Conservation (phyloP, 768 basidiomycete species). For the Tricholoma sp. region DNA sequence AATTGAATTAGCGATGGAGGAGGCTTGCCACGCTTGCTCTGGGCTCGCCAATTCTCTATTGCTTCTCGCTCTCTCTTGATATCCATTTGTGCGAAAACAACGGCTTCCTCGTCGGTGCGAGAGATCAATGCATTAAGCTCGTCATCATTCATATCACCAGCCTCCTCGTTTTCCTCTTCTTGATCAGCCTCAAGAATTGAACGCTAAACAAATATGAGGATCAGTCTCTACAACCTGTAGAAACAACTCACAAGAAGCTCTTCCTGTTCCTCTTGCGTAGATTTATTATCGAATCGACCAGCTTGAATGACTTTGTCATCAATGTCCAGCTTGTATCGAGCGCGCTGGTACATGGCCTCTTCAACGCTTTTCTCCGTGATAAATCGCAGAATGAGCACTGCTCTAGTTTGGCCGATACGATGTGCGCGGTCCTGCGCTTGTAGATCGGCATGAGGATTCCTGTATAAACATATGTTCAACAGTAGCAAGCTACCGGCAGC, state of each 20-base stretch:
- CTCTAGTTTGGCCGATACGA: slow-evolving; percentile 99
- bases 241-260: slow-evolving; percentile 73
- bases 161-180: slow-evolving; percentile 86
- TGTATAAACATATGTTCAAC: slow-evolving; percentile 16
- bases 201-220: slow-evolving; percentile 42
- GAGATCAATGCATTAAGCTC: slow-evolving; percentile 93
- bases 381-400: slow-evolving; percentile 92
- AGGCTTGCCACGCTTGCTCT: slow-evolving; percentile 73
- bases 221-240: slow-evolving; percentile 5
- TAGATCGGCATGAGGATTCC: slow-evolving; percentile 98
- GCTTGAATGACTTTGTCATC: slow-evolving; percentile 99
- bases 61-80: slow-evolving; percentile 67
- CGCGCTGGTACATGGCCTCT: slow-evolving; percentile 95
- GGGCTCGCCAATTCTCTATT: slow-evolving; percentile 60
- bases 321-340: slow-evolving; percentile 94
- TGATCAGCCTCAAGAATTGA: slow-evolving; percentile 88
- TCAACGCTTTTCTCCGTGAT: slow-evolving; percentile 98
- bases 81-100: slow-evolving; percentile 81
- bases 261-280: slow-evolving; percentile 96
- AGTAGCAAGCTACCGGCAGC: not conserved
- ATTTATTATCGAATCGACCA: slow-evolving; percentile 98
- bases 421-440: slow-evolving; percentile 99
- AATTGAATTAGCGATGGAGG: slow-evolving; percentile 75
- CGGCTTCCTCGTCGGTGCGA: slow-evolving; percentile 73
- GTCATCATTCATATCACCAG: slow-evolving; percentile 89